Evolutionary conservation across 2,329 filamentous ascomycete species (phyloP).

Genomic region (Stagonosporopsis cucurbitacearum): DNA sequence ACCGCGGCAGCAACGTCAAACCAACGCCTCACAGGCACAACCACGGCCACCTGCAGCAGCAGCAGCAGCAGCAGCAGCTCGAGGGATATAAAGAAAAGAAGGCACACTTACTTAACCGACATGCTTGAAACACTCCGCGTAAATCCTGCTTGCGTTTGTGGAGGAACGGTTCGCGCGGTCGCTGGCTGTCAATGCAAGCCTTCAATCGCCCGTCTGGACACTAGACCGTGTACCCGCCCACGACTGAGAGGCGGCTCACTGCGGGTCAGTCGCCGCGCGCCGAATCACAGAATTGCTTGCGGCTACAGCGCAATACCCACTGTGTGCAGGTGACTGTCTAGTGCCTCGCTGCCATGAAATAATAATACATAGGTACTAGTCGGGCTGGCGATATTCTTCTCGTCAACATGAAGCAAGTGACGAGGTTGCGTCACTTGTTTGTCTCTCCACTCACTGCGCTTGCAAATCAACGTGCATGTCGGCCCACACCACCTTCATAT

Average conservation of each 20-base stretch:
- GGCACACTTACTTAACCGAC: constrained; percentile 51
- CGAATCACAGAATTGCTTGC: constrained; percentile 30
- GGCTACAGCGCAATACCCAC: constrained; percentile 25
- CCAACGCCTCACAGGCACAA: neutral
- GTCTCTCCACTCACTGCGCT: neutral
- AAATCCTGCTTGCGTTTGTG: constrained; percentile 31
- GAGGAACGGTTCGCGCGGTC: constrained; percentile 27
- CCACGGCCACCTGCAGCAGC: constrained; percentile 2
- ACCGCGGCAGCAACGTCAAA: constrained; percentile 12
- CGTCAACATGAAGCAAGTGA: neutral
- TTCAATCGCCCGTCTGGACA: constrained; percentile 15
- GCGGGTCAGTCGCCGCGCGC: constrained; percentile 28
- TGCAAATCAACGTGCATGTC: neutral
- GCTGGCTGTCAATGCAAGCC: constrained; percentile 31
- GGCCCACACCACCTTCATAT: constrained; percentile 2
- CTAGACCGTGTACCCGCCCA: constrained; percentile 18
- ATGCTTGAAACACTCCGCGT: constrained; percentile 33
- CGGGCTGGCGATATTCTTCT: neutral
- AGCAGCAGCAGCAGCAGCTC: neutral
- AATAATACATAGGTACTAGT: no score
- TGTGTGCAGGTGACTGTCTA: constrained; percentile 34
- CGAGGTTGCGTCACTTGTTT: constrained; percentile 13
- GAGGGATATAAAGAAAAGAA: constrained; percentile 9
- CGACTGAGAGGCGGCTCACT: constrained; percentile 28
- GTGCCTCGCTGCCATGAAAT: constrained; percentile 14